Base-by-base conservation (phyloP, 2,329 filamentous ascomycete genomes). In the Thelonectria rubi region DNA sequence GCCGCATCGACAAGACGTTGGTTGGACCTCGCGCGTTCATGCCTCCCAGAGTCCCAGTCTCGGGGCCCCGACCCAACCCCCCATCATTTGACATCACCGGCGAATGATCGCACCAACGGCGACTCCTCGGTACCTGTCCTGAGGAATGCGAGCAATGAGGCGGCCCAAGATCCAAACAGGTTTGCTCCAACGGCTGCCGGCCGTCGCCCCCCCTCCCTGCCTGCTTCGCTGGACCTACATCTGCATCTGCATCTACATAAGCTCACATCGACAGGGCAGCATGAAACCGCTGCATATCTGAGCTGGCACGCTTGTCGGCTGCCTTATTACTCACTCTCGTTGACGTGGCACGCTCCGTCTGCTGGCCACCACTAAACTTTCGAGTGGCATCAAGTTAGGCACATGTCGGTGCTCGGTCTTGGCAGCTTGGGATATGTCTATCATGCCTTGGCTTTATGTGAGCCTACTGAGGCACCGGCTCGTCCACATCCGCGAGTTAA, bases 331-430 rank as follows among this genome's bases (percentile, higher is more conserved):
- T 42, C 43, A 49, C 48, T 48, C 18, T 30, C 34, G 43, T 53
- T 48, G 48, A 61, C 58, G 58, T 61, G 58, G 58, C 58, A 61
- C 48, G 48, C 58, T 52, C 58, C 53, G 39, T 47, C 47, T 53
- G 42, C 58, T 61, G 58, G 52, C 48, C 52, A 60, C 47, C 40
- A 42, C 26, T n/a, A 34, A 11, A 20, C 24, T 46, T 2, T 8
- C 26, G 26, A 30, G 26, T 6, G 26, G 26, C 26, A 30, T 30
- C 5, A 30, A 30, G 26, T 30, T 30, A 8, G 26, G 26, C 26
- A 30, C 26, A 30, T 30, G 26, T 30, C 26, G 26, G 26, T 30
- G 26, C 50, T 15, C 6, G 34, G 12, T 11, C 34, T 10, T 15
- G 14, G 15, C 15, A 37, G 21, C 21, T 40, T 50, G 54, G 20